phyloP scores from a whole-genome alignment of 768 basidiomycete genomes.

The Pleurotus pulmonarius region DNA sequence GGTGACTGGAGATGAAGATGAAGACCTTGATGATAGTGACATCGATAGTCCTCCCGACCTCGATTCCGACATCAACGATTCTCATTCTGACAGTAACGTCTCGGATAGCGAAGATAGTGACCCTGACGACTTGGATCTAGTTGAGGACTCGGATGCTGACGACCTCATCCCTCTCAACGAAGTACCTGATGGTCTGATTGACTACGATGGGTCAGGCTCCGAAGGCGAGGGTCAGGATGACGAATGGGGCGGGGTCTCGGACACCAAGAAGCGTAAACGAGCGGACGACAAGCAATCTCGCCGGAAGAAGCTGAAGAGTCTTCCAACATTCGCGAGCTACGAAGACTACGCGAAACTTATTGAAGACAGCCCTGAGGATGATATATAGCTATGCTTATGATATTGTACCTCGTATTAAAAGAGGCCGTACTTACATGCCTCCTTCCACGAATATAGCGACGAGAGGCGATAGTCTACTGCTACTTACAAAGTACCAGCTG shows the following conservation, averaged over 20 bases:
- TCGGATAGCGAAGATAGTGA: slow-evolving; percentile 24
- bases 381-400: slow-evolving; percentile 31
- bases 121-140: slow-evolving; percentile 49
- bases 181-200: slow-evolving; percentile 52
- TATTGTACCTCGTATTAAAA: too few species aligned
- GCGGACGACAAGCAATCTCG: slow-evolving; percentile 35
- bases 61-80: slow-evolving; percentile 26
- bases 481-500: too few species aligned
- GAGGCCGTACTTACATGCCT: too few species aligned
- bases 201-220: slow-evolving; percentile 49
- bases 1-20: slow-evolving; percentile 40
- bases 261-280: slow-evolving; percentile 44
- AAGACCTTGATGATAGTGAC: slow-evolving; percentile 36
- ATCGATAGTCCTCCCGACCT: slow-evolving; percentile 16
- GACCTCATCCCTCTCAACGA: slow-evolving; percentile 59
- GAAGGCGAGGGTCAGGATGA: slow-evolving; percentile 32
- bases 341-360: slow-evolving; percentile 86
- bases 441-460: too few species aligned
- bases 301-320: slow-evolving; percentile 63
- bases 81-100: slow-evolving; percentile 12
- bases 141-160: slow-evolving; percentile 68
- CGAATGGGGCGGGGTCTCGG: slow-evolving; percentile 54
- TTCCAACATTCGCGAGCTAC: slow-evolving; percentile 84
- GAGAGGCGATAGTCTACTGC: too few species aligned
- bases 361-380: slow-evolving; percentile 70